Percentiles rank a stretch among this genome's conserved stretches.
Conservation (phyloP, 345 rosid genomes). For the Citrus australasica region DNA sequence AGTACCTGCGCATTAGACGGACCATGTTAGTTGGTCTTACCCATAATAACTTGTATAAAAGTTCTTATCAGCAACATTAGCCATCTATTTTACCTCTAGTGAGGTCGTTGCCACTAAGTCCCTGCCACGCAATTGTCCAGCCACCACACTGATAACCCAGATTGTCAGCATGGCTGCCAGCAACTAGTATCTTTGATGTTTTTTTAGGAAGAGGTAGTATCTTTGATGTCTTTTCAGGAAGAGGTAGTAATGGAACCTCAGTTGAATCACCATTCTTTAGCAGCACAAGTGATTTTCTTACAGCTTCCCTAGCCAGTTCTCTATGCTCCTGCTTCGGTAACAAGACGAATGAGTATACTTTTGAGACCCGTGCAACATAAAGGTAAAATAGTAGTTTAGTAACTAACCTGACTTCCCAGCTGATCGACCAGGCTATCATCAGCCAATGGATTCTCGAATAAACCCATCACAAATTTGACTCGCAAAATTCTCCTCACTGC, state of each 20-base stretch:
- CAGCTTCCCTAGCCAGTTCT: conserved; percentile 72
- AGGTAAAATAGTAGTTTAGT: background rate
- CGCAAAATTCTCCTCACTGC: conserved; percentile 63
- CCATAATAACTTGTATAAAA: background rate
- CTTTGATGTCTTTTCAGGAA: conserved; percentile 49
- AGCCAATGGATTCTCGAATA: conserved; percentile 53
- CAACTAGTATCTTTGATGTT: conserved; percentile 54
- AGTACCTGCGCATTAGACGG: conserved; percentile 31
- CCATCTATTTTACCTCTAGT: conserved; percentile 28
- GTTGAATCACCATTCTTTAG: conserved; percentile 54
- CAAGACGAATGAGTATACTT: background rate
- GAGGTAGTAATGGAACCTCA: conserved; percentile 47
- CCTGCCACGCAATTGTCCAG: conserved; percentile 67
- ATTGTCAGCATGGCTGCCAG: conserved; percentile 62
- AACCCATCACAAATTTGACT: conserved; percentile 67
- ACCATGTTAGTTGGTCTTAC: background rate
- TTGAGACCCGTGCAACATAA: background rate
- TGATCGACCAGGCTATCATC: conserved; percentile 40
- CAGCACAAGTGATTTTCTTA: conserved; percentile 71
- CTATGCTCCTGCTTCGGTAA: conserved; percentile 51
- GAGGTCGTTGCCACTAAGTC: conserved; percentile 48
- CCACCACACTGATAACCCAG: conserved; percentile 83
- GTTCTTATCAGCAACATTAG: background rate
- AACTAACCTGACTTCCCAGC: conserved; percentile 45
- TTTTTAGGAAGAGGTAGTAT: conserved; percentile 66